Evolutionary conservation across 2,329 filamentous ascomycete genomes (phyloP).

Genomic region (Aspergillus carbonarius): DNA sequence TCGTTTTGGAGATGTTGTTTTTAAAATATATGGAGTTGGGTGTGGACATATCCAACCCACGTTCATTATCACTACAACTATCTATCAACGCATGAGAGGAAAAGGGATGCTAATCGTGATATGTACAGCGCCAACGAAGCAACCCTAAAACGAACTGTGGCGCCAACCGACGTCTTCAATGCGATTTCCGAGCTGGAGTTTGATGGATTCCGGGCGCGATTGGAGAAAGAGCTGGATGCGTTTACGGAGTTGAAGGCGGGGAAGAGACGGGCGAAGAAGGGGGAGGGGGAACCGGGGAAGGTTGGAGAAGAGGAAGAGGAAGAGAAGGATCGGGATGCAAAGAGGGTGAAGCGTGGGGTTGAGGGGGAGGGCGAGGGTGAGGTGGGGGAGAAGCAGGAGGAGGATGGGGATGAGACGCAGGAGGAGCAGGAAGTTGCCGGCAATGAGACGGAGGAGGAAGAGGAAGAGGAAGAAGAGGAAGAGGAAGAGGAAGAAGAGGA

Average conservation of each 20-base stretch:
- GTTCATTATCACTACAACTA: not conserved
- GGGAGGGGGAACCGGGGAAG: conserved; percentile 30
- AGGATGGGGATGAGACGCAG: conserved; percentile 14
- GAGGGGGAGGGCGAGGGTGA: too few relatives aligned
- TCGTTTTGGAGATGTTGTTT: not conserved
- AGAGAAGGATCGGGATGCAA: conserved; percentile 16
- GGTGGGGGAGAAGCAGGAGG: conserved; percentile 24
- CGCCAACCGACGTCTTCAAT: conserved; percentile 60
- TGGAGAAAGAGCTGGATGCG: conserved; percentile 59
- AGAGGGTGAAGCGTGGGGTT: conserved; percentile 21
- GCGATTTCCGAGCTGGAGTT: conserved; percentile 63
- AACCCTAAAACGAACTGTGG: conserved; percentile 62
- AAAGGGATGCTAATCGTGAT: conserved; percentile 2
- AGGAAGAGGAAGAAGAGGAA: conserved; percentile 25
- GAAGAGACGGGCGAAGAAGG: conserved; percentile 48
- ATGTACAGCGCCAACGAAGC: conserved; percentile 57
- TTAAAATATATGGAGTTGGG: too few relatives aligned
- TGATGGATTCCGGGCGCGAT: conserved; percentile 55
- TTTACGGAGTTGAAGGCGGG: conserved; percentile 46
- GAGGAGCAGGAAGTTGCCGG: conserved; percentile 14
- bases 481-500: conserved; percentile 28
- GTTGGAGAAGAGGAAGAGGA: conserved; percentile 26
- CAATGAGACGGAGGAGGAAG: conserved; percentile 27
- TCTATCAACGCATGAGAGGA: not conserved
- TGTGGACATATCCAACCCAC: not conserved